phyloP scores from a whole-genome alignment of 1,139 yeast species.

The Candida smagusa region DNA sequence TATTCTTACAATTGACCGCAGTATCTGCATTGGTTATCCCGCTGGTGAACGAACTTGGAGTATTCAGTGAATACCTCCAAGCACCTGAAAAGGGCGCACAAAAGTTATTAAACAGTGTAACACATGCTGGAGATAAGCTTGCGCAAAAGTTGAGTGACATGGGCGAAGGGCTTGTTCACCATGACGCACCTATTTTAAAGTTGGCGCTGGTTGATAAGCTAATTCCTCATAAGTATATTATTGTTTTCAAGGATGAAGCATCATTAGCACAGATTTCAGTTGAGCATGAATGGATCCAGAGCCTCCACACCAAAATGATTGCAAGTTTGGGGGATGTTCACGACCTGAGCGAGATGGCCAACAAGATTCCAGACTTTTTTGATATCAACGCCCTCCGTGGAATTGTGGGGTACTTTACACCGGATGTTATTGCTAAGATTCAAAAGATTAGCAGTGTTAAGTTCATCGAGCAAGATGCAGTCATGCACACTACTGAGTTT shows the following conservation, averaged over 20 bases:
- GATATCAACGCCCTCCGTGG: constrained; percentile 29
- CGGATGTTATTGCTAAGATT: constrained; percentile 24
- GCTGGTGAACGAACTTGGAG: constrained; percentile 11
- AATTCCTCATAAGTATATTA: constrained; percentile 27
- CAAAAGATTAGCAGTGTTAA: constrained; percentile 28
- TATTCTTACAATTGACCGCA: constrained; percentile 7
- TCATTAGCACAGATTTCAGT: constrained; percentile 14
- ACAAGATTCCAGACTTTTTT: constrained; percentile 17
- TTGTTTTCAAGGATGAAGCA: constrained; percentile 32
- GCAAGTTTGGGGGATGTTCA: constrained; percentile 4
- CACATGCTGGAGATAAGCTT: constrained; percentile 1
- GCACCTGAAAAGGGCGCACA: background rate
- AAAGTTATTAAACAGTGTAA: background rate
- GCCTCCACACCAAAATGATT: constrained; percentile 6
- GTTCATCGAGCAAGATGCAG: constrained; percentile 36
- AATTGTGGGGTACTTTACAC: constrained; percentile 32
- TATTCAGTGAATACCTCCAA: constrained; percentile 9
- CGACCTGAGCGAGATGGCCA: constrained; percentile 1
- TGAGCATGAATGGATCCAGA: constrained; percentile 14
- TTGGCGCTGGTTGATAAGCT: constrained; percentile 5
- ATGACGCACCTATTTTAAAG: constrained; percentile 8
- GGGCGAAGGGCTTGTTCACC: background rate
- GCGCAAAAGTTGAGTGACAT: constrained; percentile 1
- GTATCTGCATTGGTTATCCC: constrained; percentile 17
- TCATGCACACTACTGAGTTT: constrained; percentile 30